These are phyloP conservation scores for Moniliella sp. DNA, from an alignment of 1,284 basidiomycete species.

Conservation along the genomic window DNA sequence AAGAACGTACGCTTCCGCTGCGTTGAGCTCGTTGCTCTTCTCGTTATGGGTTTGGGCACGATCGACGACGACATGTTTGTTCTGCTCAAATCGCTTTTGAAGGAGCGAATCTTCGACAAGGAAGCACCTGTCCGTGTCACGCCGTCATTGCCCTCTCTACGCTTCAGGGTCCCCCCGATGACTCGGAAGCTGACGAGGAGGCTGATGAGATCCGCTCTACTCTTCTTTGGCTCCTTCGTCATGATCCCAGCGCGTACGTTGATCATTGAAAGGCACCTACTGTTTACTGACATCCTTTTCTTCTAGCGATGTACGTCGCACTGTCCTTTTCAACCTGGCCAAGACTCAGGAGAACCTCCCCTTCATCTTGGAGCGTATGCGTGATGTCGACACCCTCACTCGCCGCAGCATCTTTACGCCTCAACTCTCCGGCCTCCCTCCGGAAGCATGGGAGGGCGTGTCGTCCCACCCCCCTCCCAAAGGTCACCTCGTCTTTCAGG, in stretches of 20 bases:
- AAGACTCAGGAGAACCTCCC: slow-evolving; percentile 44
- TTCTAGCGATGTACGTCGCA: slow-evolving; percentile 65
- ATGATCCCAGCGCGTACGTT: slow-evolving; percentile 39
- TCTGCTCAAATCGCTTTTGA: slow-evolving; percentile 46
- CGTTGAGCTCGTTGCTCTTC: slow-evolving; percentile 46
- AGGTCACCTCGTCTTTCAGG: neutral
- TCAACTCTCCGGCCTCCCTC: slow-evolving; percentile 6
- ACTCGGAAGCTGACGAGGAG: slow-evolving; percentile 48
- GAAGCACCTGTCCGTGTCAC: slow-evolving; percentile 63
- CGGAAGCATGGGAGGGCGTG: neutral
- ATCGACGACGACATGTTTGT: slow-evolving; percentile 60
- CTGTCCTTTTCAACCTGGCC: slow-evolving; percentile 59
- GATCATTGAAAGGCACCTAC: neutral
- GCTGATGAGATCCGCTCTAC: slow-evolving; percentile 47
- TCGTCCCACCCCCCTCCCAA: neutral
- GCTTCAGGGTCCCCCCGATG: slow-evolving; percentile 37
- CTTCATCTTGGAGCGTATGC: slow-evolving; percentile 53
- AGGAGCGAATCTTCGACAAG: slow-evolving; percentile 66
- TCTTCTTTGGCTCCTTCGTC: slow-evolving; percentile 50
- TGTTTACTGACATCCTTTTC: neutral
- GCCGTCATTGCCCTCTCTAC: slow-evolving; percentile 66
- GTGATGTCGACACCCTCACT: slow-evolving; percentile 62
- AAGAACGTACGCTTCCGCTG: slow-evolving; percentile 65
- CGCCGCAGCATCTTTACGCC: slow-evolving; percentile 60
- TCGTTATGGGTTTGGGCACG: slow-evolving; percentile 9